Base-by-base conservation (phyloP, 2,329 filamentous ascomycete genomes). In the Fusarium pseudograminearum region DNA sequence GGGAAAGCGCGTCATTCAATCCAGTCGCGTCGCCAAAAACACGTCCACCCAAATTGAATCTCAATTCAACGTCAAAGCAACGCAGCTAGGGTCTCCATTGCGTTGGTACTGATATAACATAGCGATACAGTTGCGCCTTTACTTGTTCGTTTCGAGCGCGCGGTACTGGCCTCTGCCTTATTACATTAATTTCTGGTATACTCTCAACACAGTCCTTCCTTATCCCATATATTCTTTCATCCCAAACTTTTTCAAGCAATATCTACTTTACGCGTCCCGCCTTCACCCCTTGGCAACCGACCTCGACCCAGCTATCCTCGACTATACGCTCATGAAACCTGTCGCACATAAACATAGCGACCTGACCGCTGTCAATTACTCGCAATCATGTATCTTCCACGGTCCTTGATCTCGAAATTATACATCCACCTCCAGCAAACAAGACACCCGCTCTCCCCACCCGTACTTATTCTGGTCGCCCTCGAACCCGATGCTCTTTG, bases 401-500 rank as follows among this genome's bases (percentile, higher is more conserved):
- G 96, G 71, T 87, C 89, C 70, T 87, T 97, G 70, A 92, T 98
- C 78, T 93, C 94, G 51, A 94, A 95, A 75, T 90, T 98, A 75
- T 99, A 99, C 84, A 87, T 88, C 64, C 92, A 97, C 80, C 91
- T 99, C 59, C 89, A 97, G 79, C 89, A 88, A 79, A 92, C 92
- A 45, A 91, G 94, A 71, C 93, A 98, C 78, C 91, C 94, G n/a
- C 89, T 95, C 53, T 96, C 94, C 20, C 92, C 95, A 40, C 94
- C 94, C 1, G 93, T 98, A 56, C 87, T 98, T 28, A 89, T 99
- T 69, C 91, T 99, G 59, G 94, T 94, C 70, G 93, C 95, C 36
- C 92, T 98, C 78, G 95, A 98, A 77, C 94, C 96, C 57, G 96
- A 99, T 82, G 93, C 96, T 69, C 89, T 99, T 67, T 98, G 95